These are phyloP conservation scores for Ceratocystis smalleyi DNA, from an alignment of 2,329 filamentous ascomycete genomes.

Conservation along the genomic window DNA sequence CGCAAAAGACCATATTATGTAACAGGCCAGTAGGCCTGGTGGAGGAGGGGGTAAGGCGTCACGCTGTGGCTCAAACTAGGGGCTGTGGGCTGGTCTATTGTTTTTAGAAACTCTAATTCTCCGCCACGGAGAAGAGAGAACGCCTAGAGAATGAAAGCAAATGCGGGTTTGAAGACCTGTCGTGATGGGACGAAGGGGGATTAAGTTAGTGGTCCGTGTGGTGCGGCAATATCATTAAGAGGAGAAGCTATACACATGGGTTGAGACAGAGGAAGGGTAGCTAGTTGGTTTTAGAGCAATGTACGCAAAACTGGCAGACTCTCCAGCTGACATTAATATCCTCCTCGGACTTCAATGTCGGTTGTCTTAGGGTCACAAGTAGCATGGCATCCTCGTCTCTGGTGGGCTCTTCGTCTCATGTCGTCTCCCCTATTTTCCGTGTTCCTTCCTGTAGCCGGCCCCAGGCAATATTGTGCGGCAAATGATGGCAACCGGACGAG, in stretches of 20 bases:
- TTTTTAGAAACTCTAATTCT: background rate
- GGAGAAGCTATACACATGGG: too few species aligned
- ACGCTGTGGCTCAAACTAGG: background rate
- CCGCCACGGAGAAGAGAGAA: background rate
- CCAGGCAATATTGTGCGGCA: too few species aligned
- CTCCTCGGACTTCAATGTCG: too few species aligned
- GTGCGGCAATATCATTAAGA: too few species aligned
- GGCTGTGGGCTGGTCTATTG: background rate
- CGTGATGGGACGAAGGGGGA: background rate
- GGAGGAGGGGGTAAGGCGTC: background rate
- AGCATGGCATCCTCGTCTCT: too few species aligned
- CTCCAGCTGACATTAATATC: too few species aligned
- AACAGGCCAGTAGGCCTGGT: background rate
- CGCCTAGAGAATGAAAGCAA: background rate
- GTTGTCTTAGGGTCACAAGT: too few species aligned
- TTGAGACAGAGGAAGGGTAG: too few species aligned
- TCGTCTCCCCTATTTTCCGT: background rate
- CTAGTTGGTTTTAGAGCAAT: too few species aligned
- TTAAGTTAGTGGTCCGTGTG: too few species aligned
- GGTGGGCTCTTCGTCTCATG: background rate
- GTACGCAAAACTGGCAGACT: too few species aligned
- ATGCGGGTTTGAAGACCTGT: background rate
- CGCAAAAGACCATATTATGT: background rate
- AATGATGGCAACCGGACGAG: too few species aligned
- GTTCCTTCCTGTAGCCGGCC: background rate